phyloP scores from a whole-genome alignment of 2,329 filamentous ascomycete genomes.

The Colletotrichum sp. region DNA sequence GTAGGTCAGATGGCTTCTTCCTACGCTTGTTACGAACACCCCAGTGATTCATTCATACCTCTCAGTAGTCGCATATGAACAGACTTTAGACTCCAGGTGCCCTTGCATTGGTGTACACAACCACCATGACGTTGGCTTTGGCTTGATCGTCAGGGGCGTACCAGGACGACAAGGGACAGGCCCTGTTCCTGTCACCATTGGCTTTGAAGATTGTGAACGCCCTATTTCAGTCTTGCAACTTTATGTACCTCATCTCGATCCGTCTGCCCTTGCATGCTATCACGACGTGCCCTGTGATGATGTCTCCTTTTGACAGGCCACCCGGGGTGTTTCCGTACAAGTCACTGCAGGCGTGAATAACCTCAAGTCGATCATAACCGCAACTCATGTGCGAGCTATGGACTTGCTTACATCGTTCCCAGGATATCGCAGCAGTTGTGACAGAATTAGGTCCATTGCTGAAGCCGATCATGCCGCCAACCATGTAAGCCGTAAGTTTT shows the following conservation, averaged over 20 bases:
- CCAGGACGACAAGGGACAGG: not conserved
- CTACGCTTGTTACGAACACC: not conserved
- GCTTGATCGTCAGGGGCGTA: not conserved
- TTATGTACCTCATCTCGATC: not conserved
- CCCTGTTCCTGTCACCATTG: not conserved
- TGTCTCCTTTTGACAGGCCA: not conserved
- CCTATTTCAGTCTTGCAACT: not conserved
- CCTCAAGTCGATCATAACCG: not conserved
- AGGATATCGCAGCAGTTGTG: not conserved
- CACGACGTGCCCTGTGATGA: not conserved
- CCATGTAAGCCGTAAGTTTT: not conserved
- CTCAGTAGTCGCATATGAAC: not conserved
- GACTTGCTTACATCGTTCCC: not conserved
- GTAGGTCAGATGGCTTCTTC: not conserved
- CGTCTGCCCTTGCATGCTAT: not conserved
- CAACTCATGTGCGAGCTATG: not conserved
- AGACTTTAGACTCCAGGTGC: not conserved
- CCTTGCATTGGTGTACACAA: not conserved
- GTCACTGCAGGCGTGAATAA: not conserved
- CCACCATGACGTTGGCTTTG: not conserved
- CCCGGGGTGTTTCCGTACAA: not conserved
- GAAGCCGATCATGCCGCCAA: not conserved
- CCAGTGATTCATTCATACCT: not conserved
- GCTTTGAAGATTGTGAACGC: not conserved
- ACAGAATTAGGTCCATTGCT: not conserved